Conservation (phyloP, 768 basidiomycete genomes). For the Leccinum subgranulosum region DNA sequence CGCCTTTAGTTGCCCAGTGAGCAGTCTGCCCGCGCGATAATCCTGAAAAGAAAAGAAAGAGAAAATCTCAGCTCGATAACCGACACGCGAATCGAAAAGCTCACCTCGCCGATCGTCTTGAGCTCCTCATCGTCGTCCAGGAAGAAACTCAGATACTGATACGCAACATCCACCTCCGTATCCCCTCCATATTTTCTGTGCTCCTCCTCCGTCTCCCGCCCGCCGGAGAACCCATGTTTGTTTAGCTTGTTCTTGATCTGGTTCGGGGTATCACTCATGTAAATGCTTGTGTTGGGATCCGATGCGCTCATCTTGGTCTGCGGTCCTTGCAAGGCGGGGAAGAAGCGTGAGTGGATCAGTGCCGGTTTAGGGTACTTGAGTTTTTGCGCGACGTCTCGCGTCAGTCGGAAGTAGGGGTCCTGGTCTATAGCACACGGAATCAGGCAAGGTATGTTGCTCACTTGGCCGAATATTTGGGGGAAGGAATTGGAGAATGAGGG, state of each 20-base stretch:
- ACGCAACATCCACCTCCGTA: conserved; percentile 92
- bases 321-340: conserved; percentile 96
- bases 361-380: conserved; percentile 95
- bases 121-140: conserved; percentile 93
- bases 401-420: conserved; percentile 95
- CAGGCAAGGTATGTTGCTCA: conserved; percentile 81
- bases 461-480: conserved; percentile 91
- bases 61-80: not conserved
- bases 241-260: conserved; percentile 99
- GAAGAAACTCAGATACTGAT: conserved; percentile 95
- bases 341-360: conserved; percentile 93
- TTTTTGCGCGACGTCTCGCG: conserved; percentile 90
- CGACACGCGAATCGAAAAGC: not conserved
- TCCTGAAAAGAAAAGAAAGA: conserved; percentile 49
- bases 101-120: conserved; percentile 68
- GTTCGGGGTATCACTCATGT: conserved; percentile 88
- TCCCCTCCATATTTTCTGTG: conserved; percentile 86
- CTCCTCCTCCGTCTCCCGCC: conserved; percentile 93
- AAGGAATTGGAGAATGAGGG: conserved; percentile 98
- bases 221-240: conserved; percentile 93
- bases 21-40: conserved; percentile 81
- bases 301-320: conserved; percentile 99
- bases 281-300: conserved; percentile 89
- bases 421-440: conserved; percentile 99
- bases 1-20: conserved; percentile 91